Percentiles rank a stretch among this genome's conserved stretches.
Evolutionary conservation across 352 stramenopile genomes (phyloP).

Genomic region (Globisporangium cystogenes): DNA sequence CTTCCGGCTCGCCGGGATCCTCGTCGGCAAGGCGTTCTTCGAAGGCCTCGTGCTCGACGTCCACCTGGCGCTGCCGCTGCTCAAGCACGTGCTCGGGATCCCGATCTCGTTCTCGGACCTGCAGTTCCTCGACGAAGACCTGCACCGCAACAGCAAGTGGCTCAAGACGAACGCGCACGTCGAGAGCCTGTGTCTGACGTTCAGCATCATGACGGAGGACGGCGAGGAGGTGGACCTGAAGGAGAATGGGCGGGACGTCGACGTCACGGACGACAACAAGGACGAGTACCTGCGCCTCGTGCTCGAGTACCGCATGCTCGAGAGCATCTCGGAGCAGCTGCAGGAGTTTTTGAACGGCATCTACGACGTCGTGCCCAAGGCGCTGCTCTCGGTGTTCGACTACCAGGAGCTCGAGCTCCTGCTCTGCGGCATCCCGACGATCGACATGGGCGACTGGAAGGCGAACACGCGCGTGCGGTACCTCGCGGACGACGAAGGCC

Average conservation of each 20-base stretch:
- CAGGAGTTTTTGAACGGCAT: conserved; percentile 62
- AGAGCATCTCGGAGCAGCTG: conserved; percentile 57
- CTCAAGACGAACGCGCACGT: conserved; percentile 53
- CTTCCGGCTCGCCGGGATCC: conserved; percentile 53
- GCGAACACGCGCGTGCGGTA: conserved; percentile 58
- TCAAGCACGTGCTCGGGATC: conserved; percentile 68
- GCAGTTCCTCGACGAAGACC: conserved; percentile 66
- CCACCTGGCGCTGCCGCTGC: conserved; percentile 55
- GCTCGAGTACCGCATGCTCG: conserved; percentile 73
- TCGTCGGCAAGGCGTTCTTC: conserved; percentile 61
- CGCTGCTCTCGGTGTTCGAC: conserved; percentile 62
- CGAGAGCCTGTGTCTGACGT: conserved; percentile 56
- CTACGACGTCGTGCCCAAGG: conserved; percentile 70
- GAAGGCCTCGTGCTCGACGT: conserved; percentile 58
- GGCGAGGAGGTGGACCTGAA: conserved; percentile 88
- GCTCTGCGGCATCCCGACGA: conserved; percentile 64
- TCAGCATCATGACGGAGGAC: conserved; percentile 63
- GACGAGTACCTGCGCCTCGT: conserved; percentile 85
- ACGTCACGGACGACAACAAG: conserved; percentile 96
- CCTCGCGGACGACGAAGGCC: conserved; percentile 37
- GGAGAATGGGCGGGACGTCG: conserved; percentile 80
- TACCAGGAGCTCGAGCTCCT: conserved; percentile 81
- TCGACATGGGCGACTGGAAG: conserved; percentile 62
- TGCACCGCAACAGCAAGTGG: conserved; percentile 64
- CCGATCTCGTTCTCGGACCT: conserved; percentile 76